Conservation (phyloP, 768 basidiomycete genomes). For the Candolleomyces eurysporus region DNA sequence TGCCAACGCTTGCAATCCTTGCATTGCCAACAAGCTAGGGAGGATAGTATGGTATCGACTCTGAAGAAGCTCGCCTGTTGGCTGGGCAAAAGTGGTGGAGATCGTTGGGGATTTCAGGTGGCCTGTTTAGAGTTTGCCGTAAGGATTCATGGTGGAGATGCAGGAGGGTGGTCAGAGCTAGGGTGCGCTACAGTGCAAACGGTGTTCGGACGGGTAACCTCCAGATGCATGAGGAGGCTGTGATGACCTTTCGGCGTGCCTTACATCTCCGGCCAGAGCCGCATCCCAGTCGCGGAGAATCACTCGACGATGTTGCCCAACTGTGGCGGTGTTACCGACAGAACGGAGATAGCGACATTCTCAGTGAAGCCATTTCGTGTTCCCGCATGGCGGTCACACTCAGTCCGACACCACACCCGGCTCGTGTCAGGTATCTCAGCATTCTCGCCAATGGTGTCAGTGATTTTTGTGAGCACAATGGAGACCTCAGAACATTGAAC, state of each 20-base stretch:
- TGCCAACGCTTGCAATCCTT: constrained; percentile 98
- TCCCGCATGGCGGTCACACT: no score
- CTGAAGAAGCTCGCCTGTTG: not conserved
- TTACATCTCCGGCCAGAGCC: not conserved
- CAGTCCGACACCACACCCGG: no score
- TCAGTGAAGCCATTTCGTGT: not conserved
- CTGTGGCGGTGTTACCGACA: no score
- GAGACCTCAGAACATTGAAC: no score
- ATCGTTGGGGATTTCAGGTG: not conserved
- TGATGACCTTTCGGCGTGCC: not conserved
- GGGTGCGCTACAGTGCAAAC: not conserved
- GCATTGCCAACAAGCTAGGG: constrained; percentile 95
- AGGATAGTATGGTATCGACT: not conserved
- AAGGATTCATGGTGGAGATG: no score
- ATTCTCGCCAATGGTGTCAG: no score
- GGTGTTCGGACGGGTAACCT: no score
- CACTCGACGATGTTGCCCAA: not conserved
- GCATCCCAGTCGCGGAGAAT: not conserved
- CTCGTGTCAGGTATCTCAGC: no score
- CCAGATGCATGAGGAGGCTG: not conserved
- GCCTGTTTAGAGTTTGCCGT: no score
- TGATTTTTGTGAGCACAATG: no score
- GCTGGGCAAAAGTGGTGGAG: not conserved
- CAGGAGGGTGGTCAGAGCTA: not conserved
- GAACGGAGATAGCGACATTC: not conserved